Base-by-base conservation (phyloP, 2,329 filamentous ascomycete species). In the Teratosphaeria nubilosa region DNA sequence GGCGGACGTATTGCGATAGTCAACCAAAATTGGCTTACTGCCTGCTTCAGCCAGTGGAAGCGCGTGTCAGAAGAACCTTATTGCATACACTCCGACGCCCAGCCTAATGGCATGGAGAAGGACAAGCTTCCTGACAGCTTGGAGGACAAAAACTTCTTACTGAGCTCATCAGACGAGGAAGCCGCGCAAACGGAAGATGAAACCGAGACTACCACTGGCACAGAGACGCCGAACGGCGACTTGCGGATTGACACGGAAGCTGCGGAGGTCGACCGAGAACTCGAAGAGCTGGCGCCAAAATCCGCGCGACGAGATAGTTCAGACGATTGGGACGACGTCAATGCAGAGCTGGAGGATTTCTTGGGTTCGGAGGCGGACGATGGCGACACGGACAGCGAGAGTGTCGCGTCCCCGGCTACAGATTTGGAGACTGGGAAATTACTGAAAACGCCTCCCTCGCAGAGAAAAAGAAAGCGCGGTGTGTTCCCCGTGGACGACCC, bases 11-110 rank as follows among this genome's bases (percentile, higher is more conserved):
- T 97, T 73, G 91, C 91, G 71, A 95, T 99, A 59, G 94, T 99
- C 53, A 91, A 87, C 65, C 88, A 91, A 56, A 85, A 90, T 66
- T 99, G 94, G 94, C 83, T 99, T 31, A 81, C 86, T 32, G 87
- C 91, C 64, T 95, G 86, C 57, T 84, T 97, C 62, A 87, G 85
- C 27, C 86, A 87, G 70, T 99, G 94, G 94, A 79, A 82, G 62
- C 86, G 83, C 58, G 77, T 95, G 11, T 85, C 94, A 58, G 91
- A 96, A 71, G 79, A 79, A 2, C 86, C 87, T 0, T 96, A 92
- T 68, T 77, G 88, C n/a, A 80, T 95, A 53, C 80, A 86, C n/a
- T 80, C 91, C 2, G 84, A 87, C 0, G 54, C 54, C 11, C 54
- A 52, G 14, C 82, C 85, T 55, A 67, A 70, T 55, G 70, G 68